Evolutionary conservation across 2,329 filamentous ascomycete genomes (phyloP).

Genomic region (Cryphonectria parasitica): DNA sequence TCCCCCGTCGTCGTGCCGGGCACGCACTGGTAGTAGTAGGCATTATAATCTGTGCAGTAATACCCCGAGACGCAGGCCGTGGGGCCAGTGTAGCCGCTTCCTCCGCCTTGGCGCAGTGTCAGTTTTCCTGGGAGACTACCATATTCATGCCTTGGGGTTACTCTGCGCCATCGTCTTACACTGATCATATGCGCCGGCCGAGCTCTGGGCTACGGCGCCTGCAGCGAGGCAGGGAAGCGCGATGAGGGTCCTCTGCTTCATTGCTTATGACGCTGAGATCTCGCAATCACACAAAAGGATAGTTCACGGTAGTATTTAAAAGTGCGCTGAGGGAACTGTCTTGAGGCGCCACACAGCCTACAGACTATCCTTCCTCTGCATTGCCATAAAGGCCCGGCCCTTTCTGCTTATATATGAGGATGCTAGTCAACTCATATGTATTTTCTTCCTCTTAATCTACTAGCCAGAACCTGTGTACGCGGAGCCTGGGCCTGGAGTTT

Average conservation of each 20-base stretch:
- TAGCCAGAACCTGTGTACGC: not conserved
- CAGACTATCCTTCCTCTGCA: not conserved
- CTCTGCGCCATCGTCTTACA: conserved; percentile 13
- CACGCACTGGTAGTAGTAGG: conserved; percentile 27
- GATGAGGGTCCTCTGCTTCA: not conserved
- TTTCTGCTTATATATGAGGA: conserved; percentile 11
- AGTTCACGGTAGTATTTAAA: not conserved
- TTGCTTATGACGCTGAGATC: not conserved
- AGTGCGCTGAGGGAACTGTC: not conserved
- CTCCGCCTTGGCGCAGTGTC: conserved; percentile 25
- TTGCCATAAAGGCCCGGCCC: not conserved
- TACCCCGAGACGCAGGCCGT: conserved; percentile 31
- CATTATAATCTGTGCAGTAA: conserved; percentile 32
- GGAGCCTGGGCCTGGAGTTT: not conserved
- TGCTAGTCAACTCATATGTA: not conserved
- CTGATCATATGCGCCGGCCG: conserved; percentile 25
- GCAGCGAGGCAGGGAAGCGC: conserved; percentile 2
- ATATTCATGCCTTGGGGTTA: not conserved
- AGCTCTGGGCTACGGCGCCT: conserved; percentile 22
- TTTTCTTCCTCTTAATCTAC: no score
- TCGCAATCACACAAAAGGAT: not conserved
- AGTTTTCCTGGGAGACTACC: not conserved
- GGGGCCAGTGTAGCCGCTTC: conserved; percentile 29
- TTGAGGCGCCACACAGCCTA: not conserved
- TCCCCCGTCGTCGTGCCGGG: conserved; percentile 13